These are phyloP conservation scores for Hordeum pubiflorum DNA, from an alignment of 202 grass and related monocot species.

Conservation along the genomic window DNA sequence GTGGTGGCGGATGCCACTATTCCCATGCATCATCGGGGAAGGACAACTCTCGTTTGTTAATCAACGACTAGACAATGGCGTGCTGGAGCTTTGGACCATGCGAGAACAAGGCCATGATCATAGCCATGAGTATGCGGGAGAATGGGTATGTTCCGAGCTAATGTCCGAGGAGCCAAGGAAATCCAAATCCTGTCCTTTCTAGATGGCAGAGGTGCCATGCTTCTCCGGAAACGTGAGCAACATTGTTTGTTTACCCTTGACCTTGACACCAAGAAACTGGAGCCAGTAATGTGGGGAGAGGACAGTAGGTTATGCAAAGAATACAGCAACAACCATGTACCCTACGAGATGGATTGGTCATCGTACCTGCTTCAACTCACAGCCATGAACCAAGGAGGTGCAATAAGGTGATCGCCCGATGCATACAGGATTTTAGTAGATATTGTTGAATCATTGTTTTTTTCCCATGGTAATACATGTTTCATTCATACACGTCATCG, in stretches of 20 bases:
- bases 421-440: too few species aligned
- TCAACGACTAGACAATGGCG: not conserved
- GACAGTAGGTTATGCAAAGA: too few species aligned
- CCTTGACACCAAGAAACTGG: not conserved
- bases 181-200: not conserved
- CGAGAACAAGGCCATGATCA: not conserved
- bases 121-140: not conserved
- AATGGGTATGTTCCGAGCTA: not conserved
- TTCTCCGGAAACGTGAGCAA: not conserved
- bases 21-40: not conserved
- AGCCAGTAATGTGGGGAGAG: not conserved
- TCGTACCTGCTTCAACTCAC: not conserved
- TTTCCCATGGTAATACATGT: too few species aligned
- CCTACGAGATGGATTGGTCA: not conserved
- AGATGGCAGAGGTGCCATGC: not conserved
- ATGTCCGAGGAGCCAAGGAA: not conserved
- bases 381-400: too few species aligned
- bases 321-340: not conserved
- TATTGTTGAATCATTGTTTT: too few species aligned
- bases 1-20: not conserved
- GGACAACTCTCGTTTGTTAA: not conserved
- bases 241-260: not conserved
- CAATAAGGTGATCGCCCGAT: too few species aligned
- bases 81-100: not conserved
- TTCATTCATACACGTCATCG: too few species aligned